Evolutionary conservation across 73 alveolate genomes (phyloP), one percentile per base, ranked within the genome.

Genomic region (Stentor coeruleus): DNA sequence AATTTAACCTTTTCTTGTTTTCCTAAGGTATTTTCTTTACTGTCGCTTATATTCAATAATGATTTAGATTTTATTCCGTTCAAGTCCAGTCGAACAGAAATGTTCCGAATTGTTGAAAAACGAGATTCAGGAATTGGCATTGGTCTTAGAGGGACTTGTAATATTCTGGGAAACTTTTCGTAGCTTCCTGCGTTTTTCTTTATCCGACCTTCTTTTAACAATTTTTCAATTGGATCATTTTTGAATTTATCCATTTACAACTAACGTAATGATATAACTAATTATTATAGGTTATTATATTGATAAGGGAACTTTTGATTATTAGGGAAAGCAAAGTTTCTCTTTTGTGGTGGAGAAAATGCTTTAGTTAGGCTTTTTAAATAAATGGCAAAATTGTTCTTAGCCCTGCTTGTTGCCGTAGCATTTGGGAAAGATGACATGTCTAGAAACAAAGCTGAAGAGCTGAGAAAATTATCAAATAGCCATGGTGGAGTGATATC

Each of bases 391-490:
- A 20, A 11, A 6, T 49, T 11, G 6, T 49, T 49, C 28, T 11
- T 49, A 6, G 6, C 66, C 28, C 66, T 49, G 6, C 20, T 49
- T 11, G 28, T 49, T 6, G 28, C 20, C 20, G 28, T 49, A 20
- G 66, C 20, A 20, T 11, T 11, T 49, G 66, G 66, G 20, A 20
- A 49, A 11, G 66, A 49, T 49, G 6, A 6, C 20, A 11, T 49
- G 66, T 11, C 28, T 66, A 31, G 39, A 66, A 66, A 66, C 11
- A 66, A 66, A 66, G 79, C 79, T 20, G 79, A 66, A 28, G 39
- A 66, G 79, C 39, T 66, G 33, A 66, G 79, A 33, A 40, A 37
- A 15, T 31, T 66, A 11, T 66, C 79, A 1, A 28, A 66, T 31
- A 66, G 37, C n/a, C 33, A 37, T 20, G 79, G 37, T 66, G 79